A percentile compares a stretch with the other conserved stretches of the same genome.
These are phyloP conservation scores for Limnanthes douglasii DNA, from an alignment of 345 rosid genomes.

Conservation along the genomic window DNA sequence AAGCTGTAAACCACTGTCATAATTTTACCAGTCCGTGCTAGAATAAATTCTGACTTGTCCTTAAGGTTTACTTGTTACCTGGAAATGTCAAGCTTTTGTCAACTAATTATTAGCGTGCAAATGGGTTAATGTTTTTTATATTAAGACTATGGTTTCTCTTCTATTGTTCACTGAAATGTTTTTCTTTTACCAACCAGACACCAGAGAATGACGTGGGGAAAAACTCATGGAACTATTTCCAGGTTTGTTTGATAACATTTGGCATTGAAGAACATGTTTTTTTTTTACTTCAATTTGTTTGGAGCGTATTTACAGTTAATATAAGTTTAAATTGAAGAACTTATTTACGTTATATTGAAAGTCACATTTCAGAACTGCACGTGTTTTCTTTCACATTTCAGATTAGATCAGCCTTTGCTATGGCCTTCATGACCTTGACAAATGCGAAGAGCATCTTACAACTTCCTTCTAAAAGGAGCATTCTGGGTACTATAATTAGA, in stretches of 20 bases:
- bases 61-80: too few species aligned
- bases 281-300: neutral
- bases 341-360: neutral
- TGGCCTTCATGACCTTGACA: constrained; percentile 67
- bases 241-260: constrained; percentile 31
- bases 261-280: neutral
- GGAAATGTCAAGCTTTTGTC: too few species aligned
- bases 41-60: too few species aligned
- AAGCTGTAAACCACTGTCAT: too few species aligned
- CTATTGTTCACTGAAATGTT: neutral
- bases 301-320: neutral
- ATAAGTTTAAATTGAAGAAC: neutral
- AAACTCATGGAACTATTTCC: constrained; percentile 85
- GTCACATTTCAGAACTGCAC: too few species aligned
- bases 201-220: constrained; percentile 88
- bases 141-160: too few species aligned
- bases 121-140: too few species aligned
- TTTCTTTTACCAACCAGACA: constrained; percentile 25
- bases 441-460: constrained; percentile 40
- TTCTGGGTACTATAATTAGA: constrained; percentile 85
- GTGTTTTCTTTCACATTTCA: too few species aligned
- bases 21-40: too few species aligned
- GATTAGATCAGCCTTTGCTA: constrained; percentile 85
- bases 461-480: constrained; percentile 64
- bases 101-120: too few species aligned